Evolutionary conservation across 139 green algal species (phyloP), one percentile per base, ranked within the genome.

Genomic region (Spirogloea muscicola): DNA sequence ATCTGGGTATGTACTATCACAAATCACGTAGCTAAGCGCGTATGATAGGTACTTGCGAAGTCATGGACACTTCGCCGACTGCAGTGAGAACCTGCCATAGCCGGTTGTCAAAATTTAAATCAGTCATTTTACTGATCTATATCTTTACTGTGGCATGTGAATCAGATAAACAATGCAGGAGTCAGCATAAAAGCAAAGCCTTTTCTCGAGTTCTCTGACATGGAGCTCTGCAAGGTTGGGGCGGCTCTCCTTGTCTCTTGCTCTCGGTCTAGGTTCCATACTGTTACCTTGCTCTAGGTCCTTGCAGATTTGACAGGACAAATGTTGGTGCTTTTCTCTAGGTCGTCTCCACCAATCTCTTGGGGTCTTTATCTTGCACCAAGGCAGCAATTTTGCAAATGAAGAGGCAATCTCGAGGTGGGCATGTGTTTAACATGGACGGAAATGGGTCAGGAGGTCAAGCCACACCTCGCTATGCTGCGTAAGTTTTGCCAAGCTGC

Each of bases 341-440:
- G 38, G 90, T 94, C 34, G 89, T 94, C 29, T 44, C 49, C 43
- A 96, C 91, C 51, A 96, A 96, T 85, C 79, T 96, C 75, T 49
- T 93, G 73, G 91, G 91, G 49, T 75, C 66, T 5, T 77, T 95
- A 68, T 84, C 93, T 40, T 87, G 80, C 82, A 90, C 83, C 1
- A 72, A 80, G 2, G 81, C 72, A 0, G 90, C 85, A 34, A 79
- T 88, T 44, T 46, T 42, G 16, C 9, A 77, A 27, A 89, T 93
- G 81, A 38, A 13, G 29, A n/a, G n/a, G 16, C 88, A 92, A 70
- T 6, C 52, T 21, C 18, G 52, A 34, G 72, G 83, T 18, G 91
- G 91, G 1, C 91, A 96, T 83, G 69, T 96, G 2, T 96, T 96
- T 84, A 92, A 94, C 68, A 88, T 95, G 82, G 91, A 96, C 38